Evolutionary conservation across 768 basidiomycete species (phyloP).

Genomic region (Leccinum sublutescens): DNA sequence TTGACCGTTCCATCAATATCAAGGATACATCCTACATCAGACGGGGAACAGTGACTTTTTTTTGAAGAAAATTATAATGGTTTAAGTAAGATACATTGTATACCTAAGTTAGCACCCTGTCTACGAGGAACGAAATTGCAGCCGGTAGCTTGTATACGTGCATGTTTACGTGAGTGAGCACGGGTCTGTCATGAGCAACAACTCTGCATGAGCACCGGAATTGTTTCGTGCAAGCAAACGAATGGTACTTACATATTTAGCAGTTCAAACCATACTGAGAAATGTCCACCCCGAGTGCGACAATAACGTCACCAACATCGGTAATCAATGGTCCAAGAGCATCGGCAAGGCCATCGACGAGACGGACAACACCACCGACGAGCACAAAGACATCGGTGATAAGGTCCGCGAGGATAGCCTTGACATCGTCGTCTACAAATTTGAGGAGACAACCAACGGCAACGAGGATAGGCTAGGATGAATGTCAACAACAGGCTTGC

Average conservation of each 20-base stretch:
- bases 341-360: constrained; percentile 26
- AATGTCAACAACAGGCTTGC: neutral
- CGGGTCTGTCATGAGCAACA: neutral
- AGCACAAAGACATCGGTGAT: constrained; percentile 17
- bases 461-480: constrained; percentile 25
- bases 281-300: constrained; percentile 19
- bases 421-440: neutral
- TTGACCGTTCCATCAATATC: too few species aligned
- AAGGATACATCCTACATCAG: too few species aligned
- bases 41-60: neutral
- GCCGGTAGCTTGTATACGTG: neutral
- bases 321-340: constrained; percentile 22
- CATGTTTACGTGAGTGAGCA: neutral
- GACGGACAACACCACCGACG: constrained; percentile 6
- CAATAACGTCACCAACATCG: constrained; percentile 18
- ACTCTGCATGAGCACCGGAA: neutral
- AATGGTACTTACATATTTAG: constrained; percentile 9
- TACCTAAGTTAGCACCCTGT: neutral
- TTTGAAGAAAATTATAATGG: neutral
- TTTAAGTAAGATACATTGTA: neutral
- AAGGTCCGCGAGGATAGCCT: neutral
- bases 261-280: constrained; percentile 21
- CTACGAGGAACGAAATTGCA: neutral
- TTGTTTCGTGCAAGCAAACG: neutral
- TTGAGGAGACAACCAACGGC: constrained; percentile 26